Base-by-base conservation (phyloP, 345 rosid genomes). In the Rubroshorea leprosula region DNA sequence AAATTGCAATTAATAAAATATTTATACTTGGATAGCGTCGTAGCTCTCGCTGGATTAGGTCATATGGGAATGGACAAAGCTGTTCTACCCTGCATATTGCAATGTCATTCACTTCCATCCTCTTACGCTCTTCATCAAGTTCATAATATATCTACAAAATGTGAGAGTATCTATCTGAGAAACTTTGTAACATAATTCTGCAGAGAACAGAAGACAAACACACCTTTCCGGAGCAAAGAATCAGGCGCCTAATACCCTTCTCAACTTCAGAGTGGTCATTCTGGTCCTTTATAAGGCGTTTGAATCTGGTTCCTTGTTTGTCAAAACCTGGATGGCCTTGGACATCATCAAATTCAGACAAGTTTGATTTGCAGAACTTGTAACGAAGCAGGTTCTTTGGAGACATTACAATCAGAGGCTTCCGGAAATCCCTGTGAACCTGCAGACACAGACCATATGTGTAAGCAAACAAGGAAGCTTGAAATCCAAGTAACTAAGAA, bases 211-310 rank as follows among this genome's bases (percentile, higher is more conserved):
- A 19, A 4, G 13, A 6, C n/a, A 29, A 19, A 24, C 24, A 45
- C 5, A 88, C 98, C 89, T 86, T 92, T 61, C 93, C 98, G 17
- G 98, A 92, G 70, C 98, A 89, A 58, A 92, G 95, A 66, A 86
- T 72, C 35, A 92, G 68, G 31, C 98, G 88, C 62, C 90, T 76
- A 60, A 89, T 84, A 46, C 85, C 81, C 72, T 80, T 81, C 63
- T 92, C 98, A 27, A 84, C 78, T 67, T 80, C 76, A 60, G 89
- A 83, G 66, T 83, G 95, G 31, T 72, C 76, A 66, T 78, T 89
- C 65, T 83, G 86, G 72, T 92, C 98, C 68, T 86, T 89, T 55
- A 92, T 86, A 7, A 92, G 84, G 20, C 96, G 84, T 65, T 92
- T 92, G 65, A 92, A 92, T 75, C 96, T 68, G 44, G 98, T 92